Evolutionary conservation across 2,329 filamentous ascomycete species (phyloP).

Genomic region (Ascochyta rabiei): DNA sequence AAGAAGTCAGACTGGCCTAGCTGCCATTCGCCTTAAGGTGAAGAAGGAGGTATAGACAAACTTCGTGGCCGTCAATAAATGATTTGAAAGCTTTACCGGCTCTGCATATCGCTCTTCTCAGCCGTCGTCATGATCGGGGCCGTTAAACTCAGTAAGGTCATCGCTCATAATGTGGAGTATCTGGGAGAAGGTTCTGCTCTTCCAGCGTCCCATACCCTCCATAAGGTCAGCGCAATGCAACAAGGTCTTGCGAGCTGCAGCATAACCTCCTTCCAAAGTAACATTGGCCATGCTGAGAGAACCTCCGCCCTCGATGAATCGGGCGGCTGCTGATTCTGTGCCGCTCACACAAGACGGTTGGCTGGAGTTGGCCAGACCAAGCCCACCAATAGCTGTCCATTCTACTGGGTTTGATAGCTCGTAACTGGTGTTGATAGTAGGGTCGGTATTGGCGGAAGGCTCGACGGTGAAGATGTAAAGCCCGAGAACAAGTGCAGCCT

Average conservation of each 20-base stretch:
- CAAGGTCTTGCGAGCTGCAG: constrained; percentile 58
- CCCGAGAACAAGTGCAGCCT: constrained; percentile 58
- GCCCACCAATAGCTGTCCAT: constrained; percentile 55
- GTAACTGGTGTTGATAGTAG: constrained; percentile 41
- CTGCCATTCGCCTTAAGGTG: background rate
- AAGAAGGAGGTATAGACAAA: background rate
- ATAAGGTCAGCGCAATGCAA: constrained; percentile 60
- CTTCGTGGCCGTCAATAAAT: background rate
- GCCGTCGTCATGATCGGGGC: constrained; percentile 12
- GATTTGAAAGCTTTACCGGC: background rate
- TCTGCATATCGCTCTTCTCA: background rate
- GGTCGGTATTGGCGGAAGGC: constrained; percentile 30
- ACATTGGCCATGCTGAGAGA: constrained; percentile 56
- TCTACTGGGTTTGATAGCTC: constrained; percentile 59
- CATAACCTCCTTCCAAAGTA: constrained; percentile 56
- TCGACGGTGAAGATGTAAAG: constrained; percentile 58
- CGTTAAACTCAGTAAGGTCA: constrained; percentile 47
- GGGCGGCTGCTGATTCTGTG: constrained; percentile 43
- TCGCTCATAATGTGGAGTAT: constrained; percentile 63
- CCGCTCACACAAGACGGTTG: constrained; percentile 25
- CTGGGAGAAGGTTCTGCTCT: constrained; percentile 57
- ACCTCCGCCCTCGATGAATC: constrained; percentile 58
- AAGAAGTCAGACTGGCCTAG: constrained; percentile 22
- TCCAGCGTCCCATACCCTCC: constrained; percentile 60
- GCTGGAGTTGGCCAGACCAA: constrained; percentile 51